Percentiles rank a stretch among this genome's conserved stretches.
Evolutionary conservation across 805 yeast species (phyloP).

Genomic region (Teunomyces panamensis): DNA sequence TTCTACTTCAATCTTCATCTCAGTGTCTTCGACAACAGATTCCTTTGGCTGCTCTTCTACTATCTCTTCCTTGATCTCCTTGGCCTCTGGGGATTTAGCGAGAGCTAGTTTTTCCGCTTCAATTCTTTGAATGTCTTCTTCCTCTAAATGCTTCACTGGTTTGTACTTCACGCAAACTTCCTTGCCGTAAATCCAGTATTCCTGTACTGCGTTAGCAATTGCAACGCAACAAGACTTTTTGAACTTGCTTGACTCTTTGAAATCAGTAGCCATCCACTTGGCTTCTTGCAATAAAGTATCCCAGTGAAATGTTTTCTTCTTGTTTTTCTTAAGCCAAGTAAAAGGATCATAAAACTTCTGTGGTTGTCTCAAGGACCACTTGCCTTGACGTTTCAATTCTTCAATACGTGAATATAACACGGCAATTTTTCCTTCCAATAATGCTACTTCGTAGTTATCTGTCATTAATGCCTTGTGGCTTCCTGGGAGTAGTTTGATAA

Average conservation of each 20-base stretch:
- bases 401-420: conserved; percentile 89
- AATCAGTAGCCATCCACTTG: conserved; percentile 80
- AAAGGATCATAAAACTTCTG: conserved; percentile 68
- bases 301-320: conserved; percentile 58
- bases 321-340: conserved; percentile 17
- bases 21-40: not conserved
- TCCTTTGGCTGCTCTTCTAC: conserved; percentile 1
- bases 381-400: conserved; percentile 79
- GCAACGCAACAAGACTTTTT: conserved; percentile 68
- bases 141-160: conserved; percentile 32
- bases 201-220: conserved; percentile 70
- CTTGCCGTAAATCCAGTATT: conserved; percentile 77
- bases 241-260: conserved; percentile 64
- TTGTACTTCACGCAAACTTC: conserved; percentile 56
- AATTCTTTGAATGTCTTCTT: conserved; percentile 2
- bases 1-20: not conserved
- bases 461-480: conserved; percentile 86
- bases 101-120: not conserved
- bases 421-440: conserved; percentile 87
- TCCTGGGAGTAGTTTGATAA: conserved; percentile 74
- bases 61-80: not conserved
- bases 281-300: conserved; percentile 72
- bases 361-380: conserved; percentile 92
- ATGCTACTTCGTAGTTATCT: conserved; percentile 77
- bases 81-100: not conserved